Percentiles rank a stretch among this genome's conserved stretches.
Conservation (phyloP, 148 eudicot species). For the Rhododendron vialii region DNA sequence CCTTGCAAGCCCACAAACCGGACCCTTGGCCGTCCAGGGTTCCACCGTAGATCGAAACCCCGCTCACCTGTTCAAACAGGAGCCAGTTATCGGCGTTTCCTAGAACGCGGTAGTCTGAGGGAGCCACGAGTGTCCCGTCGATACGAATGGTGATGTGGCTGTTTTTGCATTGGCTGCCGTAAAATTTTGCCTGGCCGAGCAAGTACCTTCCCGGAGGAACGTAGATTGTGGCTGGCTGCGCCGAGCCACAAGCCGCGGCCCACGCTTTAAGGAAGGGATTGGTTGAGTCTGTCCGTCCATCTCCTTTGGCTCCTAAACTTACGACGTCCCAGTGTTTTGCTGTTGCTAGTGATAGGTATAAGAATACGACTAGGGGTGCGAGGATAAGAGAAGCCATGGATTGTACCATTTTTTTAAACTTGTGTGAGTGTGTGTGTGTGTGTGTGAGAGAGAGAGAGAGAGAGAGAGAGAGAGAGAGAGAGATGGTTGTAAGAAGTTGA, state of each 20-base stretch:
- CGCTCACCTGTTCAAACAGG: constrained; percentile 25
- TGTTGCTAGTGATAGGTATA: not conserved
- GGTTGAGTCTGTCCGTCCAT: constrained; percentile 43
- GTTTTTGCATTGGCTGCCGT: constrained; percentile 25
- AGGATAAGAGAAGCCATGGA: not conserved
- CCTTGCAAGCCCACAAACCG: constrained; percentile 46
- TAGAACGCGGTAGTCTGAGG: constrained; percentile 26
- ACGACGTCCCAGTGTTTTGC: constrained; percentile 26
- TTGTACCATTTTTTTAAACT: not conserved
- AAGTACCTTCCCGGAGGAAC: constrained; percentile 54
- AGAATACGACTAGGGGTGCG: constrained; percentile 2
- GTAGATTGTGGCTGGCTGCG: constrained; percentile 22
- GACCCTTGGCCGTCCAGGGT: constrained; percentile 45
- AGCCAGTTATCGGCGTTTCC: constrained; percentile 34
- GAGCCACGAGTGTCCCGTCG: constrained; percentile 49
- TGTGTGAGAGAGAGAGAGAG: not conserved
- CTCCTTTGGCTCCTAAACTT: constrained; percentile 40
- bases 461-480: constrained; percentile 1
- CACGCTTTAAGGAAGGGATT: constrained; percentile 43
- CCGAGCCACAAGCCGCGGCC: constrained; percentile 41
- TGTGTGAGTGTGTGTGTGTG: too few species aligned
- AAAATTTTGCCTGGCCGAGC: constrained; percentile 20
- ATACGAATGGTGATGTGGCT: constrained; percentile 26
- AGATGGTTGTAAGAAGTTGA: not conserved
- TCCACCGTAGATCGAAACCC: constrained; percentile 34